Evolutionary conservation across 2,329 filamentous ascomycete species (phyloP), one percentile per base, ranked within the genome.

Genomic region (Aspergillus persii): DNA sequence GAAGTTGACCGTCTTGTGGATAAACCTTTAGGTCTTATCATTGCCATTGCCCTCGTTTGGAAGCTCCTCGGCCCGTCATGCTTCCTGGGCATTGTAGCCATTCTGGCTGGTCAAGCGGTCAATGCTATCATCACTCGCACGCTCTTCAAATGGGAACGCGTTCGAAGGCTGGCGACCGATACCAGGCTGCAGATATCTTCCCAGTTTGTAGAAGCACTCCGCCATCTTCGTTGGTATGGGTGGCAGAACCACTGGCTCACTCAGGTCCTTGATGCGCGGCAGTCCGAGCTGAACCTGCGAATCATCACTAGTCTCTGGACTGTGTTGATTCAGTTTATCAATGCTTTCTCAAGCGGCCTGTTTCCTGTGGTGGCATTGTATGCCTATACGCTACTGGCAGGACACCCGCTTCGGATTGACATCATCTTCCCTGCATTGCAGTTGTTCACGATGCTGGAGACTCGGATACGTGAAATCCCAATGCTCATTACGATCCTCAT

Each of bases 401-500:
- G 86, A 0, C 81, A 85, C 51, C 83, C 86, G 0, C 76, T 96
- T 8, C 86, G 87, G 0, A 86, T 96, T 39, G 90, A 96, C 61
- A 82, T 96, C 29, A 92, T 92, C 8, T 96, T 96, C 72, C 92
- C 92, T 0, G 92, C 92, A 0, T 80, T 96, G 2, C 88, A 93
- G 61, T 80, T 96, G 0, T 96, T 96, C 68, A 79, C 80, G 1
- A 86, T 94, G 79, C 79, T 96, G 9, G 89, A 94, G 66, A 80
- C 78, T 1, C 90, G 87, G 61, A 78, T 96, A 52, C 86, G 88
- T 57, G 89, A 92, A 54, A 77, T 96, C 0, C 93, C 93, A 2
- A 81, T 85, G 31, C 78, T 96, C 8, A 86, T 96, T 48, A 92
- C 89, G 0, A 84, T 89, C 0, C 77, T 94, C 4, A 83, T 96